phyloP scores from a whole-genome alignment of 805 yeast species.

The Hanseniaspora lindneri region DNA sequence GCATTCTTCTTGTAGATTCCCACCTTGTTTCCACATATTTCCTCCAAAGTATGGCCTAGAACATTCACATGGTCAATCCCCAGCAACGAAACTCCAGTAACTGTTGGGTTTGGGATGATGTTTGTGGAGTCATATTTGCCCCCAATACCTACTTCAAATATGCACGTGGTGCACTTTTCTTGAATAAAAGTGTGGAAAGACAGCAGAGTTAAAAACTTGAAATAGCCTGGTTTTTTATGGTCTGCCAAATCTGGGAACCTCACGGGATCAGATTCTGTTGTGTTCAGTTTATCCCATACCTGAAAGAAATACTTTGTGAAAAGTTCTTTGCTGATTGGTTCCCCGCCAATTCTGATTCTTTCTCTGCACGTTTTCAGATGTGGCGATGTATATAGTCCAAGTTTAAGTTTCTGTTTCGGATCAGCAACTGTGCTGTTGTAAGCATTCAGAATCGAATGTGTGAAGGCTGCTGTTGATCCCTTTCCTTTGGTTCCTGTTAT shows the following conservation, averaged over 20 bases:
- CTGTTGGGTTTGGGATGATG: conserved; percentile 64
- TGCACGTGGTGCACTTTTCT: conserved; percentile 87
- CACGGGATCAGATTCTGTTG: conserved; percentile 41
- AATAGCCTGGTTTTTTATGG: conserved; percentile 79
- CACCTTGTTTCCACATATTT: conserved; percentile 92
- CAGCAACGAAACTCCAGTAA: conserved; percentile 71
- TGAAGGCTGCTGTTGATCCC: conserved; percentile 94
- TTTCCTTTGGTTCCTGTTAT: conserved; percentile 98
- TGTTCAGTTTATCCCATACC: conserved; percentile 72
- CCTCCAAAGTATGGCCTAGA: conserved; percentile 75
- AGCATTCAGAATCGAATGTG: conserved; percentile 64
- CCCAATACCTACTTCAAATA: conserved; percentile 96
- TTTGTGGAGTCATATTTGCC: conserved; percentile 97
- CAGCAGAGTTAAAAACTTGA: conserved; percentile 75
- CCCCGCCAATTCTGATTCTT: conserved; percentile 75
- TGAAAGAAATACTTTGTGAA: conserved; percentile 88
- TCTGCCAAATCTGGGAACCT: conserved; percentile 64
- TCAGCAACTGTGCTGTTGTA: conserved; percentile 33
- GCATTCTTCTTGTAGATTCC: conserved; percentile 71
- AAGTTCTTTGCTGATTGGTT: conserved; percentile 65
- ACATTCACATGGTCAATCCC: conserved; percentile 87
- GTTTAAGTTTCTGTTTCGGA: conserved; percentile 37
- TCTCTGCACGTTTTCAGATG: conserved; percentile 89
- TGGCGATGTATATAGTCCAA: conserved; percentile 94
- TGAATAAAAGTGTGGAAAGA: conserved; percentile 82